Evolutionary conservation across 192 early-diverging fungal genomes (phyloP), one percentile per base, ranked within the genome.

Genomic region (Umbelopsis ramanniana): DNA sequence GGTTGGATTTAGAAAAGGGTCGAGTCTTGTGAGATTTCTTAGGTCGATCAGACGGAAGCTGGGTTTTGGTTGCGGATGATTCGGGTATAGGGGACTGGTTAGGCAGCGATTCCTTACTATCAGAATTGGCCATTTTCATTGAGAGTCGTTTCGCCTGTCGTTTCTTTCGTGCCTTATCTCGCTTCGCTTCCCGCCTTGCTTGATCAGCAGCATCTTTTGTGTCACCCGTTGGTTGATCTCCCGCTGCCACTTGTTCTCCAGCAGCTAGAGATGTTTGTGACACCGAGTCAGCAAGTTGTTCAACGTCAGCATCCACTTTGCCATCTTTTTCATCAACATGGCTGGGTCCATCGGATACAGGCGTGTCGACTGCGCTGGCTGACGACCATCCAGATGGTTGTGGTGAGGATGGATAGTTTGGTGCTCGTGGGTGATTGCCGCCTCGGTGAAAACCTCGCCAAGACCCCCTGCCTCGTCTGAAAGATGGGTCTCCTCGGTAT

Each of bases 401-500:
- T 29, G 57, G 33, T 37, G 57, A 37, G 12, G 57, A 26, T 37
- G 33, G 15, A 19, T 63, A 38, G 57, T 35, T 35, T 63, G 57
- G 15, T 37, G 17, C 15, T 17, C 48, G 19, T 50, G 15, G 48
- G 48, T 50, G 15, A 37, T 15, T 63, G 57, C 33, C 33, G 57
- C 57, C 57, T 63, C 57, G 23, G 26, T 63, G 48, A 21, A 17
- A 63, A 37, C 57, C 57, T 63, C 57, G 29, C 57, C 57, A 37
- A 35, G 33, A 63, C 15, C 57, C 57, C 33, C 57, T 63, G 19
- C 57, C 57, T 17, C 57, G 57, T 17, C 33, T 22, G 26, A 63
- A 63, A 29, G 55, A 29, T 35, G 23, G 55, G 26, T 63, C 57
- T 6, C 57, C 57, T 37, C 57, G 57, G 33, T 29, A 63, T 63